Evolutionary conservation across 179 eudicot genomes (phyloP), one percentile per base, ranked within the genome.

Genomic region (Beta corolliflora): DNA sequence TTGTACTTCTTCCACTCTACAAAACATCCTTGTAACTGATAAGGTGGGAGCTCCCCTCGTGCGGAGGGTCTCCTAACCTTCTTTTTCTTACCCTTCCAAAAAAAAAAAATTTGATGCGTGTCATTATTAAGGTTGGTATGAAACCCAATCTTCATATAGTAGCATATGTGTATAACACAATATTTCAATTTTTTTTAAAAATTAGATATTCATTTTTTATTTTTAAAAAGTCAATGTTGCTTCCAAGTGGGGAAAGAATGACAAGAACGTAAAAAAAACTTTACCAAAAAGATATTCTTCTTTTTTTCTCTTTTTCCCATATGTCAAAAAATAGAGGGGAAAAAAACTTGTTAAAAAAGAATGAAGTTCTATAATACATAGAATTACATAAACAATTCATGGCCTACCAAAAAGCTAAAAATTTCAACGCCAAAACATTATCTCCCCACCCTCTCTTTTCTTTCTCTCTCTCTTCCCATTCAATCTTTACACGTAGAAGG

Each of bases 211-310:
- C 21, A 21, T n/a, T 18, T 45, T 25, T 73, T 29, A 25, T 25
- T 25, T 25, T 25, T 25, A 25, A 25, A n/a, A 79, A 79, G 76
- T 79, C 76, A 79, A 79, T 71, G 44, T 52, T 71, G 66, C 67
- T 44, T 70, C 29, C 18, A 2, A 58, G 69, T n/a, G 53, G 36
- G 69, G 18, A 71, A 70, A 64, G 48, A 29, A 77, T 55, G 76
- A 73, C 11, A 73, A 73, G 77, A 73, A 54, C 21, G 18, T 48
- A 64, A 77, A 52, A 36, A 36, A 36, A 65, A 48, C 60, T 65
- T 77, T 14, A 50, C 23, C 16, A n/a, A 48, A 77, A 65, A 50
- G 15, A n/a, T 23, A 76, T 5, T 15, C 67, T 31, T 25, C 8
- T 44, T 44, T 21, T 60, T 46, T 61, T 61, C 16, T 48, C 23